These are phyloP conservation scores for Fusarium sp. DNA, from an alignment of 2,329 filamentous ascomycete genomes.

Conservation along the genomic window DNA sequence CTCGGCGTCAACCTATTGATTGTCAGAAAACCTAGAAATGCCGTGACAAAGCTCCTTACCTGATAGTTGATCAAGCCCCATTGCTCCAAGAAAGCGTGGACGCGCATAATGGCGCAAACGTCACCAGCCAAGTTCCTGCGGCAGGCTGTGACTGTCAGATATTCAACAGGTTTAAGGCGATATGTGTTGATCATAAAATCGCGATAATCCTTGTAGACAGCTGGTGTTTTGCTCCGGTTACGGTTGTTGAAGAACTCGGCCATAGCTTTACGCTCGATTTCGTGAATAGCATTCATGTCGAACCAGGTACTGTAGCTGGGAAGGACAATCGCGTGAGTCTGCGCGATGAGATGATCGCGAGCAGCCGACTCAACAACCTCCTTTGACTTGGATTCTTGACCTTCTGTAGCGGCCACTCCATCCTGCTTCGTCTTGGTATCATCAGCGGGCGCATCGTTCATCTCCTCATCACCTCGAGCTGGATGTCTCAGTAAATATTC, in stretches of 20 bases:
- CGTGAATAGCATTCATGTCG: constrained; percentile 93
- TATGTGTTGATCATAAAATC: constrained; percentile 99
- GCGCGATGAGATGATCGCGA: constrained; percentile 88
- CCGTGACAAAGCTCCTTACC: constrained; percentile 57
- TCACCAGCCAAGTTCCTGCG: constrained; percentile 94
- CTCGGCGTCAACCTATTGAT: constrained; percentile 86
- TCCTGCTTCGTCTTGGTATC: constrained; percentile 62
- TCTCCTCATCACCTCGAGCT: constrained; percentile 78
- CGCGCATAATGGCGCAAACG: constrained; percentile 98
- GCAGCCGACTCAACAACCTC: constrained; percentile 85
- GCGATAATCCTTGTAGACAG: constrained; percentile 98
- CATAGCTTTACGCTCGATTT: constrained; percentile 91
- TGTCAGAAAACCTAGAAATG: constrained; percentile 42
- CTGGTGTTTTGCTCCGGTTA: constrained; percentile 96
- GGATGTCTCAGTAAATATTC: constrained; percentile 64
- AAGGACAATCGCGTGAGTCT: constrained; percentile 94
- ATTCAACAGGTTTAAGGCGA: constrained; percentile 92
- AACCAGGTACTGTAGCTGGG: constrained; percentile 99
- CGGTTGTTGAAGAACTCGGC: constrained; percentile 99
- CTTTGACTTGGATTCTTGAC: constrained; percentile 75
- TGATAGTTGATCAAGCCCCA: constrained; percentile 99
- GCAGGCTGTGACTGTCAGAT: constrained; percentile 96
- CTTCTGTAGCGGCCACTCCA: constrained; percentile 58
- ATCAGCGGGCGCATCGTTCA: constrained; percentile 71
- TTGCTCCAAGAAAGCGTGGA: constrained; percentile 96